Conservation (phyloP, 495 filamentous ascomycete species). For the Aspergillus sparsus region DNA sequence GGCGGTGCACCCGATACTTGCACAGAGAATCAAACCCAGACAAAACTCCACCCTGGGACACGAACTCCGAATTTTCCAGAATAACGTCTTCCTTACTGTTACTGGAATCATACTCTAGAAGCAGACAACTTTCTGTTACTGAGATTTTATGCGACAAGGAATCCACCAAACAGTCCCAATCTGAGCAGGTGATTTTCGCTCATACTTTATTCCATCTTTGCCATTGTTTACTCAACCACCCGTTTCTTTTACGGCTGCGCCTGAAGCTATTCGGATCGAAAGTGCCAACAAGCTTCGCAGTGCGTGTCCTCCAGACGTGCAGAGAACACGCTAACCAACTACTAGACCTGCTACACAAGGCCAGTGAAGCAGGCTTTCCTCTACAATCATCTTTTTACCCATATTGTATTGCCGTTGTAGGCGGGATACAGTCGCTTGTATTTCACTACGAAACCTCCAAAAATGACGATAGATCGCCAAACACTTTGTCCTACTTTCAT, state of each 20-base stretch:
- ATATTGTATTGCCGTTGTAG: slow-evolving; percentile 7
- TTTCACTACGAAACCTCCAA: neutral
- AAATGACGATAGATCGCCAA: neutral
- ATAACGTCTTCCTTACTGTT: slow-evolving; percentile 33
- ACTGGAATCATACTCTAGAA: slow-evolving; percentile 31
- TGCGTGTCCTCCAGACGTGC: slow-evolving; percentile 24
- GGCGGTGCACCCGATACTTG: slow-evolving; percentile 32
- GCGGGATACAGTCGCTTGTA: neutral
- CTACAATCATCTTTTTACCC: slow-evolving; percentile 9
- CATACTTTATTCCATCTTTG: slow-evolving; percentile 34
- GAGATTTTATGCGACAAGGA: slow-evolving; percentile 16
- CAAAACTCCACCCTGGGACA: slow-evolving; percentile 36
- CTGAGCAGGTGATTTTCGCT: slow-evolving; percentile 31
- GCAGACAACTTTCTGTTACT: slow-evolving; percentile 10
- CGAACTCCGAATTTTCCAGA: slow-evolving; percentile 30
- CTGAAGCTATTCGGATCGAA: slow-evolving; percentile 26
- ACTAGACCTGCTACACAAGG: slow-evolving; percentile 24
- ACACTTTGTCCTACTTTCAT: slow-evolving; percentile 18
- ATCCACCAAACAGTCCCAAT: slow-evolving; percentile 20
- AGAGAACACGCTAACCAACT: slow-evolving; percentile 27
- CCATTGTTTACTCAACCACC: slow-evolving; percentile 36
- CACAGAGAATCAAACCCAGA: slow-evolving; percentile 22
- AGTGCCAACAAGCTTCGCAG: slow-evolving; percentile 27
- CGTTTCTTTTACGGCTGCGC: slow-evolving; percentile 27
- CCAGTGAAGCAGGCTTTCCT: slow-evolving; percentile 9